Percentiles rank a stretch among this genome's conserved stretches.
phyloP scores from a whole-genome alignment of 495 filamentous ascomycete species.

The Podospora didyma region DNA sequence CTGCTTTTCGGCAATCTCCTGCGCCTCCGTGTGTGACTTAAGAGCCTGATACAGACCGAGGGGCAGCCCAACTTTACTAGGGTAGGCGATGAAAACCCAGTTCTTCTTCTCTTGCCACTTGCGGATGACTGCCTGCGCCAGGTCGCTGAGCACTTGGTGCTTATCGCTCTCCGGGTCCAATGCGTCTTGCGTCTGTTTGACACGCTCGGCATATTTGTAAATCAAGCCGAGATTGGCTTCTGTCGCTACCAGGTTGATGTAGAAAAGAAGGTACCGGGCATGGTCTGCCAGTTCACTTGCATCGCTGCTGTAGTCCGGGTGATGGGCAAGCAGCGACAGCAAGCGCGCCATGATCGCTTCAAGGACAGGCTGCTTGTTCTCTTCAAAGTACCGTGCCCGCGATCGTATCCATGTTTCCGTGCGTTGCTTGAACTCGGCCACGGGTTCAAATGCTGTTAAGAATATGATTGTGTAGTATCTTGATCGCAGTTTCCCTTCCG shows the following conservation, averaged over 20 bases:
- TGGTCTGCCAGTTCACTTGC: constrained; percentile 72
- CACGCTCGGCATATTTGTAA: constrained; percentile 85
- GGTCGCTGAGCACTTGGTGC: constrained; percentile 83
- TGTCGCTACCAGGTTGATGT: constrained; percentile 75
- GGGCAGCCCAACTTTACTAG: constrained; percentile 77
- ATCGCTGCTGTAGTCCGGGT: constrained; percentile 79
- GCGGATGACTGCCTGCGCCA: constrained; percentile 77
- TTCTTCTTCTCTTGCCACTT: constrained; percentile 76
- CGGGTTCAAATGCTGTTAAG: constrained; percentile 86
- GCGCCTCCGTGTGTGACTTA: constrained; percentile 70
- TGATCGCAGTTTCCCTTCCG: constrained; percentile 58
- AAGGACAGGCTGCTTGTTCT: constrained; percentile 59
- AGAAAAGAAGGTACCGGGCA: constrained; percentile 82
- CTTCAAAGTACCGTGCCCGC: constrained; percentile 54
- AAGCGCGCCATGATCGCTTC: constrained; percentile 83
- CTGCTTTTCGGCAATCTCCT: constrained; percentile 76
- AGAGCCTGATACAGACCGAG: constrained; percentile 71
- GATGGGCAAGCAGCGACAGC: constrained; percentile 84
- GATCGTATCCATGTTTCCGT: constrained; percentile 86
- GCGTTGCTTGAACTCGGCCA: constrained; percentile 58
- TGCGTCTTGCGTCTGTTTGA: constrained; percentile 84
- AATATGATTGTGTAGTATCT: constrained; percentile 88
- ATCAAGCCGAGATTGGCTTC: constrained; percentile 84
- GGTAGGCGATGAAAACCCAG: constrained; percentile 75
- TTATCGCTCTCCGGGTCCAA: constrained; percentile 61